A percentile compares a stretch with the other conserved stretches of the same genome.
Conservation (phyloP, 176 grass and related monocot genomes). For the Triticum dicoccoides region DNA sequence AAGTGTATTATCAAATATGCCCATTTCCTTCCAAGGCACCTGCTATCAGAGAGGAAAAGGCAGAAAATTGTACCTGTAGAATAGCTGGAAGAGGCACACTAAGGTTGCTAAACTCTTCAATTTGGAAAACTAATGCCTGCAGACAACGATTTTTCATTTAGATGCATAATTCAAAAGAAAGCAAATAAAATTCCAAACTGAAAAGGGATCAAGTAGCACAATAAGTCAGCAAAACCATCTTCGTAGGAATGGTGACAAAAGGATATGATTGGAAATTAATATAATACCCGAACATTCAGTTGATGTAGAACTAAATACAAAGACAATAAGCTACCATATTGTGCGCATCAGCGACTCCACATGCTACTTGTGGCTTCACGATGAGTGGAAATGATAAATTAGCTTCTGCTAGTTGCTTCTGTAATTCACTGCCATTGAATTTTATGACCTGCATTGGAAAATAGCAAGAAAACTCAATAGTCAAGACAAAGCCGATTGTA, state of each 20-base stretch:
- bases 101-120: constrained; percentile 78
- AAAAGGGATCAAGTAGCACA: neutral
- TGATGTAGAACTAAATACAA: constrained; percentile 15
- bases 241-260: neutral
- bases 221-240: neutral
- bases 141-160: constrained; percentile 19
- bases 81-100: constrained; percentile 84
- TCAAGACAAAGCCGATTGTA: neutral
- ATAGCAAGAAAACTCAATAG: constrained; percentile 12
- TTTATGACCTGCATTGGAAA: constrained; percentile 49
- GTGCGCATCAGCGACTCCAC: constrained; percentile 90
- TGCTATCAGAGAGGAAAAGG: neutral
- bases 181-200: neutral
- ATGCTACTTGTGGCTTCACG: constrained; percentile 97
- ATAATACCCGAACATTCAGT: neutral
- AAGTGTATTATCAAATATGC: neutral
- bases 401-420: constrained; percentile 51
- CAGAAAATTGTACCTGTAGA: constrained; percentile 64
- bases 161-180: neutral
- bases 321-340: constrained; percentile 70
- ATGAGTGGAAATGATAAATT: constrained; percentile 87
- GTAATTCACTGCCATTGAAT: constrained; percentile 56
- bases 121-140: constrained; percentile 88
- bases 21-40: neutral
- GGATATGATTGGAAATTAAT: neutral